A percentile compares a stretch with the other conserved stretches of the same genome.
Conservation (phyloP, 1,284 basidiomycete species). For the Puccinia triticina region DNA sequence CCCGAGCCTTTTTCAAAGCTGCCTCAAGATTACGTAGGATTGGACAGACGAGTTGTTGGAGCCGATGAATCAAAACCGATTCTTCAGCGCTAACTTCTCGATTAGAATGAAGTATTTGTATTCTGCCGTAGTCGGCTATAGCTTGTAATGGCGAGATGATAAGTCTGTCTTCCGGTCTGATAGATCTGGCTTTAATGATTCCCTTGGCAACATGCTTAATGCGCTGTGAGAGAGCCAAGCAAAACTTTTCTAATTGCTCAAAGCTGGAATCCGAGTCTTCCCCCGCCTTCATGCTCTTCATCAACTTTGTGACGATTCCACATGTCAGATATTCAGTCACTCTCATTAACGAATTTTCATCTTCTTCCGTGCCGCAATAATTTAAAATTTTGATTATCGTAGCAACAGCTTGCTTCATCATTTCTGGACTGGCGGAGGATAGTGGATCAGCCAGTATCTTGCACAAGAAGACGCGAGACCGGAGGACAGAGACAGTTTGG, state of each 20-base stretch:
- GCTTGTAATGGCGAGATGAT: conserved; percentile 19
- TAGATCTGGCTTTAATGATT: conserved; percentile 8
- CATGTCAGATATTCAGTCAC: conserved; percentile 20
- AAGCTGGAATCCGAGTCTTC: conserved; percentile 19
- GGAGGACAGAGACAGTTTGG: background rate
- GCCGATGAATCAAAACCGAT: background rate
- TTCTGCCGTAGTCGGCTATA: background rate
- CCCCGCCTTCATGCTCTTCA: conserved; percentile 6
- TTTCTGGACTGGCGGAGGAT: conserved; percentile 6
- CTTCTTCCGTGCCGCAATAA: background rate
- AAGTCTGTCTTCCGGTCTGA: background rate
- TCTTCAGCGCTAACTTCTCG: conserved; percentile 1
- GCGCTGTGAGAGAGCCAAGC: background rate
- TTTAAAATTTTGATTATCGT: background rate
- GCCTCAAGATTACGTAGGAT: conserved; percentile 13
- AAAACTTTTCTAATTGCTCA: background rate
- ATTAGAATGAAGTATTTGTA: background rate
- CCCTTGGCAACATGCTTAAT: background rate
- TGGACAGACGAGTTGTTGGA: background rate
- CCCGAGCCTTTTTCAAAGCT: conserved; percentile 15
- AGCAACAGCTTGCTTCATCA: conserved; percentile 21
- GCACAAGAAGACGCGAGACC: conserved; percentile 3
- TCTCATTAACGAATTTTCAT: background rate
- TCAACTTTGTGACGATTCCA: conserved; percentile 10
- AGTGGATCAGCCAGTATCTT: conserved; percentile 14